phyloP scores from a whole-genome alignment of 176 grass and related monocot genomes.

The Typha latifolia region DNA sequence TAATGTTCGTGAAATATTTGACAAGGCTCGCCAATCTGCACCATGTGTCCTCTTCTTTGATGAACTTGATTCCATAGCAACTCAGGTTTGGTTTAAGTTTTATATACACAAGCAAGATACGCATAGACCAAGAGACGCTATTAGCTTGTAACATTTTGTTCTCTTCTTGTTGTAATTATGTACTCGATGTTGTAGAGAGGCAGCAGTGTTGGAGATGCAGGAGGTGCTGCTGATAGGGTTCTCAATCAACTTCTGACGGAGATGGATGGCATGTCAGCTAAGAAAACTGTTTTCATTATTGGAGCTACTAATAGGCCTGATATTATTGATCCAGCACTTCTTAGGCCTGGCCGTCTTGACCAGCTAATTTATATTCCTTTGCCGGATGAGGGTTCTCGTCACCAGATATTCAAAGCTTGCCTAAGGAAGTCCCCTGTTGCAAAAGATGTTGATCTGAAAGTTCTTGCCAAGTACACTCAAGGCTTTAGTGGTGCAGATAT shows the following conservation, averaged over 20 bases:
- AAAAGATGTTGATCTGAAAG: slow-evolving; percentile 31
- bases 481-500: slow-evolving; percentile 61
- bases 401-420: slow-evolving; percentile 48
- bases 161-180: neutral
- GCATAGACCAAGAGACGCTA: neutral
- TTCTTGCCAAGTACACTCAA: slow-evolving; percentile 36
- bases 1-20: slow-evolving; percentile 51
- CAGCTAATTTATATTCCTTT: slow-evolving; percentile 63
- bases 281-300: slow-evolving; percentile 68
- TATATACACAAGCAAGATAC: neutral
- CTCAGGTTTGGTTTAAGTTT: slow-evolving; percentile 13
- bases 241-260: slow-evolving; percentile 56
- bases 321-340: slow-evolving; percentile 47
- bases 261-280: slow-evolving; percentile 64
- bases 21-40: slow-evolving; percentile 47
- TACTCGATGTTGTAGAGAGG: slow-evolving; percentile 22
- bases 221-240: slow-evolving; percentile 43
- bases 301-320: slow-evolving; percentile 54
- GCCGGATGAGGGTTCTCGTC: slow-evolving; percentile 42
- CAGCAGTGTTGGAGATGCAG: slow-evolving; percentile 33
- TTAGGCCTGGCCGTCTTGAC: slow-evolving; percentile 52
- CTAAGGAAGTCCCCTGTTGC: slow-evolving; percentile 39
- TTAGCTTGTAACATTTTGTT: neutral
- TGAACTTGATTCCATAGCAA: slow-evolving; percentile 59
- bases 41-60: slow-evolving; percentile 64